Base-by-base conservation (phyloP, 2,329 filamentous ascomycete species). In the Pyrenophora graminea region DNA sequence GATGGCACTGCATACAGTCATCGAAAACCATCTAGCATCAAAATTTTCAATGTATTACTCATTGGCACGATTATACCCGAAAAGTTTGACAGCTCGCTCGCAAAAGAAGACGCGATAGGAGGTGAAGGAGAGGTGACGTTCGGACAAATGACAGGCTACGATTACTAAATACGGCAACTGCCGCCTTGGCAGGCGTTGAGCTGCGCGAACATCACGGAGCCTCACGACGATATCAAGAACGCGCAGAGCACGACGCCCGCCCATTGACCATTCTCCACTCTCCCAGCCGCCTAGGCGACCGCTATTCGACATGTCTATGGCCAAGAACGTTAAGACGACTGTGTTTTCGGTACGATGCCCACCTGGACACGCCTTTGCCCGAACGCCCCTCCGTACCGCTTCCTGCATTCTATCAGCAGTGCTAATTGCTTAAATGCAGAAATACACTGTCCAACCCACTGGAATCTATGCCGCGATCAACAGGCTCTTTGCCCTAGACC, bases 361-460 rank as follows among this genome's bases (percentile, higher is more conserved):
- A 17, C 41, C 18, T 31, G 42, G 39, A 31, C 27, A 15, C 32
- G 34, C 33, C 54, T 38, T 43, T 44, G 31, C 17, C 37, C 25
- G 9, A 39, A 51, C 47, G 45, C 54, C 50, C 48, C 59, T 60
- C 49, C 31, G 25, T 42, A 25, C 33, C 45, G 12, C 10, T 18
- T 27, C 38, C 32, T 12, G 17, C 25, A 13, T 43, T 18, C 12
- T 32, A 39, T 33, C 39, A 46, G 13, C 15, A 33, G 43, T 15
- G 45, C 66, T 67, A 39, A 68, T 45, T 25, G 36, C 19, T 30
- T 8, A 15, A 39, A 8, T 45, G 41, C 49, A 99, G 93, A 97
- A 97, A 89, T 93, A 99, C 79, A 96, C 92, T 31, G 80, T 97
- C 59, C 90, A 96, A 73, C 94, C 93, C 44, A 85, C 82, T 33